phyloP scores from a whole-genome alignment of 1,284 basidiomycete genomes.

The Trichosporon sp. region DNA sequence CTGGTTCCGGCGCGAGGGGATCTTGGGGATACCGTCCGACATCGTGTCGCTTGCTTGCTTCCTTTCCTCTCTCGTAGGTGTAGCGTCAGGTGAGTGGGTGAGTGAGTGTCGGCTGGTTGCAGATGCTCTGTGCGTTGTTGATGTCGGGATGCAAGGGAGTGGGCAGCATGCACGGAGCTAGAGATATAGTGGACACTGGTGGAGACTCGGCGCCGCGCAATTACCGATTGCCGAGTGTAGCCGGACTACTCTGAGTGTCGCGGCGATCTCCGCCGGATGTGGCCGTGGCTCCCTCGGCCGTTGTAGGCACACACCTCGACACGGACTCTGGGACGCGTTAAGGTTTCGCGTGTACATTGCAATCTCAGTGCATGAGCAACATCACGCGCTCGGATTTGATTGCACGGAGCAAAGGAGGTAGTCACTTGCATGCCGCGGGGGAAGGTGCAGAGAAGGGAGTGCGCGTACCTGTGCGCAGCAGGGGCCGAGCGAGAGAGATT shows the following conservation, averaged over 20 bases:
- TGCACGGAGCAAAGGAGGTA: not conserved
- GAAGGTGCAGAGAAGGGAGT: too few species aligned
- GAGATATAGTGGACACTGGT: not conserved
- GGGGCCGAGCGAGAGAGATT: not conserved
- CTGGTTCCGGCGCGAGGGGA: conserved; percentile 32
- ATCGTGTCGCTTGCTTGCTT: not conserved
- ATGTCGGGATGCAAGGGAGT: not conserved
- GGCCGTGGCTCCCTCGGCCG: not conserved
- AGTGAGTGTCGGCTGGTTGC: not conserved
- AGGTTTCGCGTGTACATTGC: not conserved
- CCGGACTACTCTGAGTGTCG: not conserved
- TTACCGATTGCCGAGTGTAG: conserved; percentile 16
- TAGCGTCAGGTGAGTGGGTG: not conserved
- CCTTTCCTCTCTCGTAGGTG: not conserved
- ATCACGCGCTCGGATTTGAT: not conserved
- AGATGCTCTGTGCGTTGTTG: not conserved
- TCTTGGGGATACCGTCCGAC: conserved; percentile 24
- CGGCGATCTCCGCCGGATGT: conserved; percentile 9
- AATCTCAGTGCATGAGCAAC: not conserved
- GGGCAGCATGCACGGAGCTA: not conserved
- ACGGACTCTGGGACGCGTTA: not conserved
- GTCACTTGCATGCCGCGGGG: not conserved
- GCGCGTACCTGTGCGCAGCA: conserved; percentile 1
- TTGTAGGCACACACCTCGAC: not conserved
- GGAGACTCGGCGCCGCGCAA: not conserved